Evolutionary conservation across 2,329 filamentous ascomycete species (phyloP), one percentile per base, ranked within the genome.

Genomic region (Septoria linicola): DNA sequence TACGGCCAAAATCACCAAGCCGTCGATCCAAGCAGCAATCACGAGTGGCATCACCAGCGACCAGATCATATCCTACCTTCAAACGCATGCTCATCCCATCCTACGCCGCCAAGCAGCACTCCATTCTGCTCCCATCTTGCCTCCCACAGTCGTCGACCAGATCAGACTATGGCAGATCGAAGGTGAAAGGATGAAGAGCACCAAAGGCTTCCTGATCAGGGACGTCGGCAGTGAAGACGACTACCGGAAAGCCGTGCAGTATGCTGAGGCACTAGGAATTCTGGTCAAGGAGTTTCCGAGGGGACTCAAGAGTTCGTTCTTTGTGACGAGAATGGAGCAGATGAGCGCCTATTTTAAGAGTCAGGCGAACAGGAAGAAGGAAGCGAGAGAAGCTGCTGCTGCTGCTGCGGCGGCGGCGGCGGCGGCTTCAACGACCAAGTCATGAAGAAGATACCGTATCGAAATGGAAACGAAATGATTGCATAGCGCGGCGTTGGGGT

Each of bases 91-190:
- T 0, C 93, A 99, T 72, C 90, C 95, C 37, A 89, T 97, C 70
- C 89, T 99, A 82, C 84, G 87, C 62, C 85, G 87, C 56, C 78
- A 81, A 36, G 49, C 57, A n/a, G 46, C 54, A 10, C 23, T 51
- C 3, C 42, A 57, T 36, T 47, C 49, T 35, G 80, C 81, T 0
- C 87, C 91, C 1, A 82, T 96, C 13, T 79, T 99, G 1, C 93
- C 95, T 1, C 91, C 93, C 0, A 97, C 95, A 0, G 93, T 99
- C 13, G 89, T 96, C 57, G 93, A 99, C 71, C 93, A 99, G 75
- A 96, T 99, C 64, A 81, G 91, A 2, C 81, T 99, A 16, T 99
- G 93, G 93, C 92, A 99, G 74, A 84, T 97, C 45, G 93, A 99
- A 71, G 90, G 92, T 58, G 93, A 99, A 74, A 82, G 93, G 43